Evolutionary conservation across 805 yeast genomes (phyloP), one percentile per base, ranked within the genome.

Genomic region (Metschnikowia cubensis): DNA sequence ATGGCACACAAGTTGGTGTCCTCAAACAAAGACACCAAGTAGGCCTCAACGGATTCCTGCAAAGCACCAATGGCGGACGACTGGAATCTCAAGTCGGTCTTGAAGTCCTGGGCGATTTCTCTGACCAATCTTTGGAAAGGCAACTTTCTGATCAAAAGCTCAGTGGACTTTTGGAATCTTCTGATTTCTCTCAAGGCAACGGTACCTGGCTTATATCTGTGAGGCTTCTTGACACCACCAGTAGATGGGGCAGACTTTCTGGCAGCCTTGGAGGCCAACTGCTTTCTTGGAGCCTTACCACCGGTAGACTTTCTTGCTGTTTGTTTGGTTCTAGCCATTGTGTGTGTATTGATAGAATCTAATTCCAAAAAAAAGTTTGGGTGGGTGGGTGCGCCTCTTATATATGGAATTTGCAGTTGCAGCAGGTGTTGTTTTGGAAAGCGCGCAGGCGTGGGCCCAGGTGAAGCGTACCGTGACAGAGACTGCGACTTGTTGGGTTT

Each of bases 31-130:
- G 96, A 89, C 49, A 92, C 97, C 65, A 94, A 80, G 82, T 90
- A 94, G 67, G 97, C 97, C 81, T 92, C 99, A 56, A 92, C 96
- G 57, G 98, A 91, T 78, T 94, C 99, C 75, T 92, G 99, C 65
- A 92, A 80, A 61, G 99, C 99, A 76, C 96, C 91, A 60, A 92
- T 87, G 59, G 99, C 99, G 59, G 96, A 87, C 50, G 96, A 87
- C 75, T 92, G 97, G 85, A 94, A 92, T 81, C 96, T 85, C 74
- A 90, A 82, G 69, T 87, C 95, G 63, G 92, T 83, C 79, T 85
- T 87, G 83, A 87, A 87, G 71, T 90, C 97, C 74, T 87, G 92
- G 57, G 97, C 96, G 57, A 92, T 89, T 76, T 91, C 97, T 74
- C 97, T 82, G 51, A 91, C 97, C 69, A 91, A 82, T 81, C 97